phyloP scores from a whole-genome alignment of 371 early-diverging fungal species.

The Dinochytrium kinnereticum region DNA sequence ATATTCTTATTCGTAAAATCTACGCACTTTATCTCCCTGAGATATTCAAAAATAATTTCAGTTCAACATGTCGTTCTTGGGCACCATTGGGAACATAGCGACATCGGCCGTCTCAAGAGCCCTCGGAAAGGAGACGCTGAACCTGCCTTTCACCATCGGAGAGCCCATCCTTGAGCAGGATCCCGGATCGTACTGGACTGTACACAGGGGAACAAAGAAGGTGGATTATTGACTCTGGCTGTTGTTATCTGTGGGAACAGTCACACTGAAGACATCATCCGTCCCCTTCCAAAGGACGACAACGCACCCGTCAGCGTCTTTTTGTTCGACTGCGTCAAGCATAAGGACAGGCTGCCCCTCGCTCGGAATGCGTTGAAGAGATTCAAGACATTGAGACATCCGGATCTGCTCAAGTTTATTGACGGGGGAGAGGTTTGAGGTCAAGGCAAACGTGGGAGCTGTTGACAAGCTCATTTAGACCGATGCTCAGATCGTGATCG shows the following conservation, averaged over 20 bases:
- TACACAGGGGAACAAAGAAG: constrained; percentile 12
- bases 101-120: constrained; percentile 1
- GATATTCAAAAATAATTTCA: neutral
- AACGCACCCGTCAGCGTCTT: constrained; percentile 74
- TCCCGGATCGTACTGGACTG: neutral
- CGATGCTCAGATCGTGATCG: constrained; percentile 85
- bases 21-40: neutral
- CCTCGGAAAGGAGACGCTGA: constrained; percentile 6
- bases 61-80: neutral
- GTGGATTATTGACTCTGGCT: neutral
- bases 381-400: constrained; percentile 89
- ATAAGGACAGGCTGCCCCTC: constrained; percentile 70
- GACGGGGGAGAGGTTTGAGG: constrained; percentile 81
- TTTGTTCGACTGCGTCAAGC: constrained; percentile 75
- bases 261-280: too few relatives aligned
- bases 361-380: constrained; percentile 90
- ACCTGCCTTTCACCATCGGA: constrained; percentile 6
- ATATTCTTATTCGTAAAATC: too few relatives aligned
- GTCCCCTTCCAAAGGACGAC: too few relatives aligned
- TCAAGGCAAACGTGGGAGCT: neutral
- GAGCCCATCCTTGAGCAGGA: constrained; percentile 2
- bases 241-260: too few relatives aligned
- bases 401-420: constrained; percentile 80
- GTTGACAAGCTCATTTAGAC: constrained; percentile 69
- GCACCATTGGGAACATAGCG: neutral